Evolutionary conservation across 306 rosid species (phyloP).

Genomic region (Cicer bijugum): DNA sequence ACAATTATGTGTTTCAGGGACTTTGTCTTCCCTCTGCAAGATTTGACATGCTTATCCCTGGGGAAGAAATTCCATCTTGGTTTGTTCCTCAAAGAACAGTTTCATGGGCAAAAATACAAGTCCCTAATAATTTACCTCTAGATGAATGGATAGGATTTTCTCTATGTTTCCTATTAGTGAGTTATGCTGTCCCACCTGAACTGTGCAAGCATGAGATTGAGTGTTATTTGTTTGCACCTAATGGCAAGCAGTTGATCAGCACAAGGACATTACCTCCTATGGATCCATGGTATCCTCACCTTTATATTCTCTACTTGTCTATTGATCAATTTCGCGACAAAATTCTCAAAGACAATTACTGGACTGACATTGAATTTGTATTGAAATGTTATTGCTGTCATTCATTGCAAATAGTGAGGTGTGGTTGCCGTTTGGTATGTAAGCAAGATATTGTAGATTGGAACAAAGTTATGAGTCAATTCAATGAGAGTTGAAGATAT

Average conservation of each 20-base stretch:
- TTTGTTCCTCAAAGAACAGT: conserved; percentile 14
- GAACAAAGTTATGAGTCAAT: background rate
- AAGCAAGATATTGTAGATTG: conserved; percentile 37
- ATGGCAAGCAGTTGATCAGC: background rate
- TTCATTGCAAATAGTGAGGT: conserved; percentile 23
- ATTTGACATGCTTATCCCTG: conserved; percentile 36
- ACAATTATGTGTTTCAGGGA: conserved; percentile 29
- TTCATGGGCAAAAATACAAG: conserved; percentile 3
- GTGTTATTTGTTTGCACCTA: background rate
- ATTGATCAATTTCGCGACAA: background rate
- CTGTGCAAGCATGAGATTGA: background rate
- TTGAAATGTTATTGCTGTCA: conserved; percentile 12
- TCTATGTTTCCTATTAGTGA: conserved; percentile 39
- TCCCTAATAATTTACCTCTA: conserved; percentile 5
- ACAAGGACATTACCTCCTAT: background rate
- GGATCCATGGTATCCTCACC: conserved; percentile 32
- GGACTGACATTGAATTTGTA: conserved; percentile 26
- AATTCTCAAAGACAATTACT: background rate
- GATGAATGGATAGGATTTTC: conserved; percentile 39
- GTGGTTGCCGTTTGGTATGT: conserved; percentile 18
- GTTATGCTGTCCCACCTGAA: conserved; percentile 11
- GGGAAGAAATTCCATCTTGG: conserved; percentile 40
- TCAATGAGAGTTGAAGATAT: background rate
- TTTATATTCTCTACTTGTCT: conserved; percentile 31
- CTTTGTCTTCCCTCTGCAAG: background rate